Conservation (phyloP, 208 protist species). For the Trypanosoma rangeli region DNA sequence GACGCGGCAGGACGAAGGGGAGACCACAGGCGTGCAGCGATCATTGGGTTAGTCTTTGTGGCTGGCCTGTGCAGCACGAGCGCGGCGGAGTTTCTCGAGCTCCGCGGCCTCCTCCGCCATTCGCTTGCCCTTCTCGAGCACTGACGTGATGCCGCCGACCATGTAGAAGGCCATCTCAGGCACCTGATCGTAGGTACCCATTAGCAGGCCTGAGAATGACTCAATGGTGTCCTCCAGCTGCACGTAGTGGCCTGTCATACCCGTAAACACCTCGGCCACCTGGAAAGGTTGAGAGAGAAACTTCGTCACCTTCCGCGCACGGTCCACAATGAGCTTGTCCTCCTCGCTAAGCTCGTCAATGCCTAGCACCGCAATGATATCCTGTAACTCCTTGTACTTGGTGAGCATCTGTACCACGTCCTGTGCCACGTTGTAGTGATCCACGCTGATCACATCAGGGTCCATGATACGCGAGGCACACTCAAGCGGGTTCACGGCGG, state of each 20-base stretch:
- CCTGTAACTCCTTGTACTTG: conserved; percentile 98
- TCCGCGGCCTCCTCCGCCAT: conserved; percentile 84
- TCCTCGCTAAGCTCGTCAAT: conserved; percentile 99
- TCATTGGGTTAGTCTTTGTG: conserved; percentile 5
- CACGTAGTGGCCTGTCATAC: conserved; percentile 95
- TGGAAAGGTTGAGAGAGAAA: conserved; percentile 99
- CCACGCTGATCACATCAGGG: conserved; percentile 93
- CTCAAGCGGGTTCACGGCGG: conserved; percentile 98
- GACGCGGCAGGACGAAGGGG: too few species aligned
- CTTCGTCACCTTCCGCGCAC: conserved; percentile 88
- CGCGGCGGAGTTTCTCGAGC: conserved; percentile 61
- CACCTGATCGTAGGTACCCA: conserved; percentile 95
- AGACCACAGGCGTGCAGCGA: too few species aligned
- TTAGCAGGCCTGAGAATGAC: conserved; percentile 93
- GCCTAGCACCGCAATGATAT: conserved; percentile 99
- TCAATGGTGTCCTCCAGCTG: conserved; percentile 93
- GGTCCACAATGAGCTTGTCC: conserved; percentile 96
- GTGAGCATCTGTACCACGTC: conserved; percentile 96
- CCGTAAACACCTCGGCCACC: conserved; percentile 98
- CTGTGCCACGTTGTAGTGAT: conserved; percentile 98
- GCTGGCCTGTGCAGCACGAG: conserved; percentile 30
- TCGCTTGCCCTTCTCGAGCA: conserved; percentile 91
- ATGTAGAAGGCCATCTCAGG: conserved; percentile 98
- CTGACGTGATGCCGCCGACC: conserved; percentile 95
- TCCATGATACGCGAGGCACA: conserved; percentile 98